Conservation (phyloP, 129 eudicot species). For the Chrysanthemum makinoi region DNA sequence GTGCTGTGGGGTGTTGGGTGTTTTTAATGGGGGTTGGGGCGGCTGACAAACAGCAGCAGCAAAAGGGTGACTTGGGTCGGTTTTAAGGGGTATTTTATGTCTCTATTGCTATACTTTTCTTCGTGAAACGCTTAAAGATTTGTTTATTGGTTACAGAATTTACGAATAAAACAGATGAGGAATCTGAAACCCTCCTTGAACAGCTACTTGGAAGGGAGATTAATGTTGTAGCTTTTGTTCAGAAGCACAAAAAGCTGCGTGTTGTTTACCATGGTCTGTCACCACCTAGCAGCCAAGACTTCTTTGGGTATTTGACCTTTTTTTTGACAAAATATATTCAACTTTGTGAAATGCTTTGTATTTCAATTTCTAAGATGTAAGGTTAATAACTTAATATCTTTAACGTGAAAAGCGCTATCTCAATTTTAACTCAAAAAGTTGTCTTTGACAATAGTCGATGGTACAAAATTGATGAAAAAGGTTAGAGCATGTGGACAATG, state of each 20-base stretch:
- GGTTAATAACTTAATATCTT: conserved; percentile 1
- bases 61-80: too few species aligned
- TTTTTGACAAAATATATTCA: background rate
- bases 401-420: background rate
- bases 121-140: too few species aligned
- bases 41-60: too few species aligned
- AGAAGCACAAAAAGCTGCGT: conserved; percentile 72
- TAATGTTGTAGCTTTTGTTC: conserved; percentile 56
- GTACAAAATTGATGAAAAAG: too few species aligned
- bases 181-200: conserved; percentile 70
- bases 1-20: too few species aligned
- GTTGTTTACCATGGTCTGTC: conserved; percentile 59
- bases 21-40: too few species aligned
- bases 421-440: too few species aligned
- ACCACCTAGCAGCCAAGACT: conserved; percentile 73
- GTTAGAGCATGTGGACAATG: too few species aligned
- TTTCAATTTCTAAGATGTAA: background rate
- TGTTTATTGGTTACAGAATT: conserved; percentile 44
- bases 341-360: conserved; percentile 13
- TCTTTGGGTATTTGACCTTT: conserved; percentile 37
- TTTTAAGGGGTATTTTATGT: too few species aligned
- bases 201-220: conserved; percentile 79
- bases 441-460: too few species aligned
- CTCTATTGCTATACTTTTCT: too few species aligned
- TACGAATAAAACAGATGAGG: conserved; percentile 67